Evolutionary conservation across 805 yeast genomes (phyloP).

Genomic region (Zygoascus ofunaensis): DNA sequence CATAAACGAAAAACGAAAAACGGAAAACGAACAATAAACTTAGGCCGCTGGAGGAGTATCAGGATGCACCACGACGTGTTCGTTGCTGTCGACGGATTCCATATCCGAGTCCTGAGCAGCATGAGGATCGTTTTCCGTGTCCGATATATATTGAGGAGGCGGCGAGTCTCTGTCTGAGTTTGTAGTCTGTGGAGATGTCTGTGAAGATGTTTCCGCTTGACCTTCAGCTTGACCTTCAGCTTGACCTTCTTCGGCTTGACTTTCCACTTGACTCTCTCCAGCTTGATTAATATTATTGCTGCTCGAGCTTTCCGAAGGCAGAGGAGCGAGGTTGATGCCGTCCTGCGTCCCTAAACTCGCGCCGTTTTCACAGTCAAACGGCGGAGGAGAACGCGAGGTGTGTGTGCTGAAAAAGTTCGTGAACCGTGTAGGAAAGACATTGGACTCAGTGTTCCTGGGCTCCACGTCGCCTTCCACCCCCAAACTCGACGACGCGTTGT

Average conservation of each 20-base stretch:
- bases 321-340: conserved; percentile 13
- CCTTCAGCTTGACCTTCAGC: too few relatives aligned
- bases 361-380: conserved; percentile 8
- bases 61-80: neutral
- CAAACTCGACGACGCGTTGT: too few relatives aligned
- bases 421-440: neutral
- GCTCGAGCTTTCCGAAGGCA: conserved; percentile 6
- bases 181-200: too few relatives aligned
- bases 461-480: too few relatives aligned
- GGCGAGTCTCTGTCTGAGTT: conserved; percentile 4
- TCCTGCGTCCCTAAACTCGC: conserved; percentile 8
- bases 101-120: neutral
- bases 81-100: neutral
- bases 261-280: neutral
- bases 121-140: conserved; percentile 6
- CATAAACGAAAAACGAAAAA: too few relatives aligned
- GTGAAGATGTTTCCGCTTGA: too few relatives aligned
- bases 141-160: conserved; percentile 16
- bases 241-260: neutral
- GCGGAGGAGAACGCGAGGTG: conserved; percentile 11
- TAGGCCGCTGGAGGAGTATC: too few relatives aligned
- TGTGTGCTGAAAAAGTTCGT: neutral
- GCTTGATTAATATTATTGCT: neutral
- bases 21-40: too few relatives aligned
- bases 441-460: too few relatives aligned